Percentiles rank a stretch among this genome's conserved stretches.
Evolutionary conservation across 768 basidiomycete species (phyloP).

Genomic region (Leucocoprinus leucothites): DNA sequence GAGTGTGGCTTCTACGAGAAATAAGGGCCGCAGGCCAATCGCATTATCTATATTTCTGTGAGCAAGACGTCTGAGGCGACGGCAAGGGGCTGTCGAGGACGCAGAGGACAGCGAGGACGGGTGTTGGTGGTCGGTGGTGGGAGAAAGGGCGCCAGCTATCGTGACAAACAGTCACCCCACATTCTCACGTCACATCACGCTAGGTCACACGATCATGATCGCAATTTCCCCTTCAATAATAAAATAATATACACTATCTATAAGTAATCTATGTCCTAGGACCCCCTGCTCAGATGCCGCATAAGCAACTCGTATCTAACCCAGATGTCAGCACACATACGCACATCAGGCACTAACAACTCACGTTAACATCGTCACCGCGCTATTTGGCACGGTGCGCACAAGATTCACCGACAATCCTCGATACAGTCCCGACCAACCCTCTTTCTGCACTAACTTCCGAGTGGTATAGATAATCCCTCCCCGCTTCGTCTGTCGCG

Average conservation of each 20-base stretch:
- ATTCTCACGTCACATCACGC: slow-evolving; percentile 16
- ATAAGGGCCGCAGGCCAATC: slow-evolving; percentile 10
- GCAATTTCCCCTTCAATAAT: slow-evolving; percentile 7
- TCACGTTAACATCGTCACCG: slow-evolving; percentile 93
- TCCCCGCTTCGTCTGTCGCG: slow-evolving; percentile 27
- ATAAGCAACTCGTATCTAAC: slow-evolving; percentile 51
- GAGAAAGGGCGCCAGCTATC: background rate
- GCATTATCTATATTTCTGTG: slow-evolving; percentile 8
- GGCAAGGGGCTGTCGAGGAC: slow-evolving; percentile 4
- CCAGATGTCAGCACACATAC: background rate
- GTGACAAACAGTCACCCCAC: slow-evolving; percentile 5
- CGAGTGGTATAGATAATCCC: slow-evolving; percentile 74
- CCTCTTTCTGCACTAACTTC: slow-evolving; percentile 77
- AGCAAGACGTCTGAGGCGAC: slow-evolving; percentile 4
- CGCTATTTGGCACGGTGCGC: slow-evolving; percentile 93
- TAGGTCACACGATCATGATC: slow-evolving; percentile 13
- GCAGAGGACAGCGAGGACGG: slow-evolving; percentile 12
- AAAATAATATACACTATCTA: slow-evolving; percentile 1
- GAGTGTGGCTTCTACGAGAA: slow-evolving; percentile 8
- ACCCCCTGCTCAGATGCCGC: slow-evolving; percentile 43
- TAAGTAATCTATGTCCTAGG: slow-evolving; percentile 1
- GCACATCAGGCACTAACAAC: slow-evolving; percentile 15
- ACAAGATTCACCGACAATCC: slow-evolving; percentile 93
- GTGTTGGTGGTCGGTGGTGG: slow-evolving; percentile 9
- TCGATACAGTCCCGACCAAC: slow-evolving; percentile 87